These are phyloP conservation scores for Cadophora luteo-olivacea DNA, from an alignment of 2,329 filamentous ascomycete genomes.

Conservation along the genomic window DNA sequence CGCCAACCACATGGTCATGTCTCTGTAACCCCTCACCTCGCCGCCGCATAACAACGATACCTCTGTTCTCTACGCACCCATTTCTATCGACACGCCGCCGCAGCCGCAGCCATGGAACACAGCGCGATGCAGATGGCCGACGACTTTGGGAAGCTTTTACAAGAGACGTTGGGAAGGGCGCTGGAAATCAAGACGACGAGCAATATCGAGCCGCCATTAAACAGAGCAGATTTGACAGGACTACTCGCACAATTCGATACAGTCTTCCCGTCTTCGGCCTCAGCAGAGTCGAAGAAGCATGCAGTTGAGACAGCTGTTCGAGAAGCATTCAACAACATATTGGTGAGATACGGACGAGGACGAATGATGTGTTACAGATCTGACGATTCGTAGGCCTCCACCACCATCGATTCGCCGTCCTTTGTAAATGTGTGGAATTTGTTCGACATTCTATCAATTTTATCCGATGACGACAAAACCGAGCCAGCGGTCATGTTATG, in stretches of 20 bases:
- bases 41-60: not conserved
- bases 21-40: not conserved
- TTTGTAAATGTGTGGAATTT: slow-evolving; percentile 93
- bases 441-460: slow-evolving; percentile 86
- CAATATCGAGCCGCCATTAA: slow-evolving; percentile 76
- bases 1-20: not conserved
- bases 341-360: slow-evolving; percentile 62
- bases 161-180: slow-evolving; percentile 64
- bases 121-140: slow-evolving; percentile 60
- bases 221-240: slow-evolving; percentile 68
- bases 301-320: slow-evolving; percentile 85
- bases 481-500: slow-evolving; percentile 86
- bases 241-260: slow-evolving; percentile 53
- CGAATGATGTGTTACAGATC: slow-evolving; percentile 40
- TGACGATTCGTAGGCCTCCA: slow-evolving; percentile 66
- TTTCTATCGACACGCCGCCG: slow-evolving; percentile 6
- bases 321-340: slow-evolving; percentile 77
- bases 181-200: slow-evolving; percentile 62
- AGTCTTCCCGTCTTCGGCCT: slow-evolving; percentile 44
- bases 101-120: slow-evolving; percentile 54
- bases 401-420: slow-evolving; percentile 74
- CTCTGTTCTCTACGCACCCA: not conserved
- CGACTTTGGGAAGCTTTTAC: slow-evolving; percentile 60
- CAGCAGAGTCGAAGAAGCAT: slow-evolving; percentile 46
- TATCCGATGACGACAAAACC: slow-evolving; percentile 80